phyloP scores from a whole-genome alignment of 2,329 filamentous ascomycete genomes.

The Fonsecaea erecta region DNA sequence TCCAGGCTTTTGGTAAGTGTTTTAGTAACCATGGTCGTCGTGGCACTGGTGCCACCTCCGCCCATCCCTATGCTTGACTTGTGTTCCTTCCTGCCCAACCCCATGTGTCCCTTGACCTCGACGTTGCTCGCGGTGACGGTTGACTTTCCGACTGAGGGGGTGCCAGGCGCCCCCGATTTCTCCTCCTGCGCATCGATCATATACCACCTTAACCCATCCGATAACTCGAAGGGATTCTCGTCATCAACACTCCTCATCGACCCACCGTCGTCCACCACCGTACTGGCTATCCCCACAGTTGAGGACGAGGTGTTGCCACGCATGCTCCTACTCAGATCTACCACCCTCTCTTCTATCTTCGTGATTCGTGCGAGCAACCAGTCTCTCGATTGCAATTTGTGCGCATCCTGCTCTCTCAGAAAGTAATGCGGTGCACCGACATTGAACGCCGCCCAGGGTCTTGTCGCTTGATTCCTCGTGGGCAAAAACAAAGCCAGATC shows the following conservation, averaged over 20 bases:
- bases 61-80: conserved; percentile 31
- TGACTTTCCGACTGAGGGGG: conserved; percentile 86
- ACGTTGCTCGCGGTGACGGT: conserved; percentile 88
- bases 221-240: conserved; percentile 96
- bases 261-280: conserved; percentile 53
- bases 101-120: conserved; percentile 74
- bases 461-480: conserved; percentile 89
- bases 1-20: conserved; percentile 86
- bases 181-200: conserved; percentile 92
- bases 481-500: conserved; percentile 93
- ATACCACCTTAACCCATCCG: conserved; percentile 94
- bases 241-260: conserved; percentile 68
- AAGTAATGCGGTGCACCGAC: conserved; percentile 97
- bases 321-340: conserved; percentile 79
- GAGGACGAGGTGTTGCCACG: conserved; percentile 56
- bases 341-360: conserved; percentile 88
- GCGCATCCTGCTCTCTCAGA: conserved; percentile 86
- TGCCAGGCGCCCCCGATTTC: conserved; percentile 88
- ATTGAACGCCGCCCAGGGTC: conserved; percentile 98
- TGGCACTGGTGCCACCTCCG: conserved; percentile 38
- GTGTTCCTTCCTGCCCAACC: conserved; percentile 33
- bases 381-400: conserved; percentile 81
- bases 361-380: conserved; percentile 96
- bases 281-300: conserved; percentile 42
- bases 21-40: conserved; percentile 67